These are phyloP conservation scores for Stemphylium lycopersici DNA, from an alignment of 2,329 filamentous ascomycete genomes.

Conservation along the genomic window DNA sequence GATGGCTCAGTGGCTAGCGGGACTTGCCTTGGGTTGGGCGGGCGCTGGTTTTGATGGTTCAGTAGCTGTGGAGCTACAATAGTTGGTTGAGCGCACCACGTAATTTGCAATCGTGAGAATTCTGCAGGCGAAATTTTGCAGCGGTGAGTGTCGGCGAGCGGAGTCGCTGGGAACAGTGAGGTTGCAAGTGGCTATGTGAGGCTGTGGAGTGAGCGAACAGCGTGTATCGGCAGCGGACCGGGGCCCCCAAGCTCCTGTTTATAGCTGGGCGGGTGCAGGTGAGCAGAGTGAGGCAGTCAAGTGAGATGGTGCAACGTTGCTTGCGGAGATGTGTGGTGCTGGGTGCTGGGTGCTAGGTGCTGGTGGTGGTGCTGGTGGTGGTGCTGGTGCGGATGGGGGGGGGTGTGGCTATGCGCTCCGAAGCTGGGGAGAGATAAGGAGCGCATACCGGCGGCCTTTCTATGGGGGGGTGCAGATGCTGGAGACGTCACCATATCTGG, in stretches of 20 bases:
- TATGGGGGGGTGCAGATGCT: constrained; percentile 10
- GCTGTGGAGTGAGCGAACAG: constrained; percentile 22
- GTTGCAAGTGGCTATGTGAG: constrained; percentile 25
- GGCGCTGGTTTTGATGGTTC: constrained; percentile 9
- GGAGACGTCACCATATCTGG: constrained; percentile 20
- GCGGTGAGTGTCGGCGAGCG: constrained; percentile 33
- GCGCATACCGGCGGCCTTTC: constrained; percentile 6
- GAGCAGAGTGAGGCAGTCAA: constrained; percentile 17
- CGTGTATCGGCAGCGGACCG: constrained; percentile 16
- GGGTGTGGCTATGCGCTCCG: constrained; percentile 13
- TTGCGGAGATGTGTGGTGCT: constrained; percentile 8
- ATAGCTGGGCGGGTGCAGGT: constrained; percentile 11
- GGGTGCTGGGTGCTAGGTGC: background rate
- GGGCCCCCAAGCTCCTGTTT: constrained; percentile 13
- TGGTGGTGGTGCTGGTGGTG: background rate
- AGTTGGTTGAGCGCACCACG: constrained; percentile 20
- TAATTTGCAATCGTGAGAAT: constrained; percentile 22
- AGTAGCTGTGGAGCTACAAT: constrained; percentile 20
- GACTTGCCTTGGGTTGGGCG: constrained; percentile 16
- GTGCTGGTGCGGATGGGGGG: background rate
- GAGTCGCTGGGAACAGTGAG: background rate
- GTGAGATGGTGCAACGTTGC: constrained; percentile 21
- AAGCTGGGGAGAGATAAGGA: constrained; percentile 16
- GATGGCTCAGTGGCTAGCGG: constrained; percentile 17
- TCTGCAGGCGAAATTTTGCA: constrained; percentile 29